Conservation (phyloP, 768 basidiomycete genomes). For the Kwoniella dendrophila region DNA sequence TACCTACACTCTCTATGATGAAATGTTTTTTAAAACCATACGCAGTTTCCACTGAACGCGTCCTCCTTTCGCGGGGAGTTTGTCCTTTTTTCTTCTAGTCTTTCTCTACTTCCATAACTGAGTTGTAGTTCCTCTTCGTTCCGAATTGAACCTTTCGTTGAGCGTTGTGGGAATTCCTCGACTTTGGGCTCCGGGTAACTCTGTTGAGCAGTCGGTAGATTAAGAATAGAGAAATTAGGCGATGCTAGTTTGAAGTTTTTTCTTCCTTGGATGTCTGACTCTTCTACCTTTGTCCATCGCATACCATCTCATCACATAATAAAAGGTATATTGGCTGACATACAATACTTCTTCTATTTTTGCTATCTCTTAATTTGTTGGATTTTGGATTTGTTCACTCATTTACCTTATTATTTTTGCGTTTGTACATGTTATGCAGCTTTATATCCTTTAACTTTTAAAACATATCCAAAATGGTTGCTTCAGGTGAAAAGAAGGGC, state of each 20-base stretch:
- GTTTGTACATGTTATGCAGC: conserved; percentile 24
- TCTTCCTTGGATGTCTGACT: conserved; percentile 58
- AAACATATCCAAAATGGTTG: conserved; percentile 32
- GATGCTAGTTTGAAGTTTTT: conserved; percentile 55
- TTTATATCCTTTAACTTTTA: conserved; percentile 11
- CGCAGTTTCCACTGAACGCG: conserved; percentile 58
- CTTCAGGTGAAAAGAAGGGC: conserved; percentile 60
- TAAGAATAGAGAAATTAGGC: conserved; percentile 31
- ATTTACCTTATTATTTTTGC: conserved; percentile 2
- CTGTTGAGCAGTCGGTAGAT: conserved; percentile 41
- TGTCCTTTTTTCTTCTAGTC: conserved; percentile 30
- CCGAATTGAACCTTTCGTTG: conserved; percentile 51
- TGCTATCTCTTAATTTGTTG: background rate
- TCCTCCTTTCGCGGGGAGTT: conserved; percentile 54
- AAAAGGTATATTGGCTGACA: conserved; percentile 12
- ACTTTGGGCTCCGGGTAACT: conserved; percentile 32
- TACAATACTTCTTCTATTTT: background rate
- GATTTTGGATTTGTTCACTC: background rate
- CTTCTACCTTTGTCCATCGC: conserved; percentile 6
- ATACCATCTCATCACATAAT: conserved; percentile 8
- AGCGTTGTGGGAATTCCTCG: conserved; percentile 35
- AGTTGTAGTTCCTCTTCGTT: conserved; percentile 35
- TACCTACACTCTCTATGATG: conserved; percentile 42
- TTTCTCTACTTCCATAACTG: conserved; percentile 33
- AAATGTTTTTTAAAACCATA: conserved; percentile 56